Conservation (phyloP, 257 asterid genomes). For the Apocynum venetum region DNA sequence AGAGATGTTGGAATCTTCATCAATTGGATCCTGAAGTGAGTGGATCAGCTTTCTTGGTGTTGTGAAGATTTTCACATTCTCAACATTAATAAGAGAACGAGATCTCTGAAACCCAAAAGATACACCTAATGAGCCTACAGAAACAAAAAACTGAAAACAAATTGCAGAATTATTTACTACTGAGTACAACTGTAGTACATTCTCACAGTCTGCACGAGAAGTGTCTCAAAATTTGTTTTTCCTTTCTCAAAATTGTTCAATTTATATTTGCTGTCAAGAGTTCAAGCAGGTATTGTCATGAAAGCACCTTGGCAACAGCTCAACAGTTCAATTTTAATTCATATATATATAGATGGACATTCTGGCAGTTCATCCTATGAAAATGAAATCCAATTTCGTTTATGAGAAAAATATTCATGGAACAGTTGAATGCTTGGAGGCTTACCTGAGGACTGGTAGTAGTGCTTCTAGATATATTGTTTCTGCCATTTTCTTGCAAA, state of each 20-base stretch:
- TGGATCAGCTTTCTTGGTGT: constrained; percentile 84
- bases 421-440: not conserved
- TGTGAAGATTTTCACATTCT: constrained; percentile 64
- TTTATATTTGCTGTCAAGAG: not conserved
- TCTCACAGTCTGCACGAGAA: not conserved
- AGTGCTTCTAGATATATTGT: constrained; percentile 40
- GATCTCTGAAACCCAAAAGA: constrained; percentile 49
- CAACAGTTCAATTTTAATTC: no score
- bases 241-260: not conserved
- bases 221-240: not conserved
- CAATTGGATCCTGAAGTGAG: constrained; percentile 74
- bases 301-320: not conserved
- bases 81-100: constrained; percentile 46
- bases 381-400: not conserved
- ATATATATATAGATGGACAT: not conserved
- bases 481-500: constrained; percentile 36
- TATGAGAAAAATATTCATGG: not conserved
- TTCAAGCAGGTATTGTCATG: not conserved
- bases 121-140: not conserved
- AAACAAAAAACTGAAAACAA: not conserved
- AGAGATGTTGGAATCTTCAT: constrained; percentile 30
- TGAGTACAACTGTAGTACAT: not conserved
- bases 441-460: constrained; percentile 83
- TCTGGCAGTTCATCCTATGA: not conserved
- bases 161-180: not conserved